Conservation (phyloP, 306 rosid species). For the Fragaria ananassa region DNA sequence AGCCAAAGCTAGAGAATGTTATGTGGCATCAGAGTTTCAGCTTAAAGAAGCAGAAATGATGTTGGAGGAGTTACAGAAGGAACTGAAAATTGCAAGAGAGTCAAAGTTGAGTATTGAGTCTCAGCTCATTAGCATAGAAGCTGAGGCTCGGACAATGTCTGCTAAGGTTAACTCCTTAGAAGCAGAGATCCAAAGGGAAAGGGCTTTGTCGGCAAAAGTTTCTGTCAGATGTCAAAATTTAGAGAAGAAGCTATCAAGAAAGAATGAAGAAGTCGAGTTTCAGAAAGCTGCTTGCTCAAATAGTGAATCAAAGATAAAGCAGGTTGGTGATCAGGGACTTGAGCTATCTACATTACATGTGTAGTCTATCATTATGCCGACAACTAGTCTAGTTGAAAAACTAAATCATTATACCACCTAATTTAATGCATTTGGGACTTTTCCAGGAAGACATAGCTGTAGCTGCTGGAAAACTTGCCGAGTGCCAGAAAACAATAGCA, state of each 20-base stretch:
- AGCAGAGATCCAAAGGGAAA: conserved; percentile 58
- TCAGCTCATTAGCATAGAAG: conserved; percentile 58
- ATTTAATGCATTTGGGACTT: conserved; percentile 16
- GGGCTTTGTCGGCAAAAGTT: conserved; percentile 44
- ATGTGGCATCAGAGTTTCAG: conserved; percentile 52
- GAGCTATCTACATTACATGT: conserved; percentile 2
- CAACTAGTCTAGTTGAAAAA: conserved; percentile 16
- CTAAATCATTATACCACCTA: neutral
- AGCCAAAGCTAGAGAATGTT: conserved; percentile 44
- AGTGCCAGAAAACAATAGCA: conserved; percentile 94
- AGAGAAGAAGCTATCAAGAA: conserved; percentile 58
- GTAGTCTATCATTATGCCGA: neutral
- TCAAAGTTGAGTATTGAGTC: conserved; percentile 58
- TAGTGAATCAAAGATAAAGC: conserved; percentile 66
- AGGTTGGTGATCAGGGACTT: conserved; percentile 48
- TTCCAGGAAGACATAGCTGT: conserved; percentile 78
- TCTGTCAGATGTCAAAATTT: conserved; percentile 45
- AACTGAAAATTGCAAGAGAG: conserved; percentile 46
- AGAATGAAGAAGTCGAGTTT: conserved; percentile 48
- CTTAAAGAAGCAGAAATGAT: conserved; percentile 52
- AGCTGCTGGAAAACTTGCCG: conserved; percentile 88
- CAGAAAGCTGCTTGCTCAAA: conserved; percentile 41
- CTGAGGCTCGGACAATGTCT: conserved; percentile 53
- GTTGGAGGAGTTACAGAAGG: conserved; percentile 58
- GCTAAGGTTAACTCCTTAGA: conserved; percentile 51